These are phyloP conservation scores for Salix arbutifolia DNA, from an alignment of 345 rosid genomes.

Conservation along the genomic window DNA sequence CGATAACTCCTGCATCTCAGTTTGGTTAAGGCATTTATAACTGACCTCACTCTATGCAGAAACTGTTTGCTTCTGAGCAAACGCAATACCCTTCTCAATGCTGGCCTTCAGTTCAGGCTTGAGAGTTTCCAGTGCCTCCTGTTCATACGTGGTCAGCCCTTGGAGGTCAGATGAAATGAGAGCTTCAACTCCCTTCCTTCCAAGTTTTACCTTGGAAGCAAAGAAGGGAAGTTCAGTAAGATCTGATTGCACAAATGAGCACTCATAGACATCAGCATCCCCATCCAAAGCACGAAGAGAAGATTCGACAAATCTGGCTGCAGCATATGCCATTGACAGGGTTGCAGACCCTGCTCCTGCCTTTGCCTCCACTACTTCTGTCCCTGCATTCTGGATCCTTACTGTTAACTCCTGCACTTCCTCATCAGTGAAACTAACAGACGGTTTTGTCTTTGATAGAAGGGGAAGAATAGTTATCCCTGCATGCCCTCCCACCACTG, in stretches of 20 bases:
- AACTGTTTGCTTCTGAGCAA: constrained; percentile 57
- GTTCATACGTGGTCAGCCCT: constrained; percentile 72
- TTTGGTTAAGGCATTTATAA: not conserved
- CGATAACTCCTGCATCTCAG: not conserved
- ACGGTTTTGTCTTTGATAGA: constrained; percentile 74
- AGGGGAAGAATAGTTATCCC: constrained; percentile 89
- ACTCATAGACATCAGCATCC: constrained; percentile 80
- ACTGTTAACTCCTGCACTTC: constrained; percentile 70
- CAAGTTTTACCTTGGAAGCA: constrained; percentile 81
- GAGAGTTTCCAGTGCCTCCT: constrained; percentile 74
- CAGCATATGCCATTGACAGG: constrained; percentile 94
- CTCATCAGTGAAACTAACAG: constrained; percentile 62
- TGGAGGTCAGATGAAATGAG: constrained; percentile 62
- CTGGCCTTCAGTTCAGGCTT: constrained; percentile 77
- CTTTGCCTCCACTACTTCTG: constrained; percentile 95
- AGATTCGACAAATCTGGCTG: constrained; percentile 93
- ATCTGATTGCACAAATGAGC: constrained; percentile 70
- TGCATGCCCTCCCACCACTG: constrained; percentile 93
- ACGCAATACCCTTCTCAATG: constrained; percentile 79
- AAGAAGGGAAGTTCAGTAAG: constrained; percentile 80
- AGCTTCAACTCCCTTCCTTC: constrained; percentile 81
- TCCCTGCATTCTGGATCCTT: constrained; percentile 91
- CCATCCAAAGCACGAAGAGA: constrained; percentile 94
- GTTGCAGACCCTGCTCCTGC: constrained; percentile 98
- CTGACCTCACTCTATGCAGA: constrained; percentile 35